Conservation (phyloP, 345 rosid genomes). For the Corchorus capsularis region DNA sequence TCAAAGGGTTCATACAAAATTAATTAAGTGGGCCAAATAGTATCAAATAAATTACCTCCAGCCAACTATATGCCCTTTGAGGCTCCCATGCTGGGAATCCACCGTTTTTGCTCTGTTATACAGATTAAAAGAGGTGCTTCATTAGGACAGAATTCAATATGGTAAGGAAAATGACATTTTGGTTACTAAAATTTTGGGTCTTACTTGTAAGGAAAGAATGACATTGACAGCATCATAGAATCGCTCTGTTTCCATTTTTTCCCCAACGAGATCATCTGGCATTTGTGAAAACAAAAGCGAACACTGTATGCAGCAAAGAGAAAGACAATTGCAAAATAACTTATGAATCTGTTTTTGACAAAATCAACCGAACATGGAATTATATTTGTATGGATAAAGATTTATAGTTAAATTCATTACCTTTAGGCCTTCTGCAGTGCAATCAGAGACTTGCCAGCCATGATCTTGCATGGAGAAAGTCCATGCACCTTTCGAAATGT, state of each 20-base stretch:
- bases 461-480: constrained; percentile 68
- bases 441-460: constrained; percentile 76
- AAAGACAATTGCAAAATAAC: background rate
- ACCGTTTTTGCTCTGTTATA: constrained; percentile 46
- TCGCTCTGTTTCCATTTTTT: constrained; percentile 34
- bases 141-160: background rate
- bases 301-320: constrained; percentile 24
- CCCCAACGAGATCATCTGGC: constrained; percentile 40
- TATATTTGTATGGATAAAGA: background rate
- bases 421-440: constrained; percentile 72
- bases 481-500: constrained; percentile 67
- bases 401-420: constrained; percentile 22
- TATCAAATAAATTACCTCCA: constrained; percentile 39
- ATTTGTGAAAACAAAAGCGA: constrained; percentile 48
- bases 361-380: background rate
- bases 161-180: background rate
- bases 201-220: constrained; percentile 51
- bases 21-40: background rate
- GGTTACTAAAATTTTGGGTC: background rate
- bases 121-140: background rate
- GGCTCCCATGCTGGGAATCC: constrained; percentile 62
- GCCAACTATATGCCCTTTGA: constrained; percentile 46
- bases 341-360: background rate
- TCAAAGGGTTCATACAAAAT: background rate
- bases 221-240: constrained; percentile 50